A percentile compares a stretch with the other conserved stretches of the same genome.
Evolutionary conservation across 768 basidiomycete species (phyloP).

Genomic region (Lactifluus pinguis): DNA sequence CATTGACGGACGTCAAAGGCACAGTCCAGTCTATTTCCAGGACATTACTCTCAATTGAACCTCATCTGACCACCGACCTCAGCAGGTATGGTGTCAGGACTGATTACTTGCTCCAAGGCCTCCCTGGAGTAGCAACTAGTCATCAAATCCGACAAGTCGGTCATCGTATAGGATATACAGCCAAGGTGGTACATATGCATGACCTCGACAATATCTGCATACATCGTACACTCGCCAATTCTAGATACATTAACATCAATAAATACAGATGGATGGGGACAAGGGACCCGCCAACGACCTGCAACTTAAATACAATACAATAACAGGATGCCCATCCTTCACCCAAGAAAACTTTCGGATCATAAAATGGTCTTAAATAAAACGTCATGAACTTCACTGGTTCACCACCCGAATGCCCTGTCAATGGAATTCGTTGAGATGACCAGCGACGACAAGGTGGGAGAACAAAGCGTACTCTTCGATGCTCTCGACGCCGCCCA

Average conservation of each 20-base stretch:
- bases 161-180: not conserved
- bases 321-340: not conserved
- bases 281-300: not conserved
- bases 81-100: too few relatives aligned
- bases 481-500: conserved; percentile 19
- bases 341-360: too few relatives aligned
- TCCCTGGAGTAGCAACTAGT: too few relatives aligned
- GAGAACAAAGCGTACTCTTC: conserved; percentile 15
- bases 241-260: not conserved
- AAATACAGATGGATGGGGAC: not conserved
- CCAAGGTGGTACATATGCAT: too few relatives aligned
- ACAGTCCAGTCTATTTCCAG: too few relatives aligned
- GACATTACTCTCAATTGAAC: not conserved
- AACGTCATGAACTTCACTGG: not conserved
- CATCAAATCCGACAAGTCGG: too few relatives aligned
- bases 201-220: too few relatives aligned
- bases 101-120: too few relatives aligned
- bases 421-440: not conserved
- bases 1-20: too few relatives aligned
- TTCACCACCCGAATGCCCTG: conserved; percentile 8
- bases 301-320: not conserved
- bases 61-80: too few relatives aligned
- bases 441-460: not conserved
- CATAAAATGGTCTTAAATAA: not conserved
- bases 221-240: not conserved